Conservation (phyloP, 2,329 filamentous ascomycete species). For the Phoma sp. region DNA sequence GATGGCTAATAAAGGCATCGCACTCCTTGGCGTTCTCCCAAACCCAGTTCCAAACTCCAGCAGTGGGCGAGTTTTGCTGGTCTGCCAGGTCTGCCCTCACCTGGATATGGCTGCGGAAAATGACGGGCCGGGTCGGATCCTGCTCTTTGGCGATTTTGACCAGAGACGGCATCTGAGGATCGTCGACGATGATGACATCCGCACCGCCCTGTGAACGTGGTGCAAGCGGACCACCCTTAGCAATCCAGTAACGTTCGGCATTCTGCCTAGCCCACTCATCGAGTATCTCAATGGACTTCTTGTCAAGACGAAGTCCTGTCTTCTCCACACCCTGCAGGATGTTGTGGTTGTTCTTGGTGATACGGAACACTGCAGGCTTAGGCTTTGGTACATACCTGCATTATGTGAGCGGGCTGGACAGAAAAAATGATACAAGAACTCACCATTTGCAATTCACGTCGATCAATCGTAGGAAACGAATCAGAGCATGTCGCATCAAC, state of each 20-base stretch:
- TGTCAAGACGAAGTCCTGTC: slow-evolving; percentile 67
- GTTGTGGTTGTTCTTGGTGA: slow-evolving; percentile 89
- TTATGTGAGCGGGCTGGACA: slow-evolving; percentile 5
- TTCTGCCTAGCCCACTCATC: slow-evolving; percentile 76
- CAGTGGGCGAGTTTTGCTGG: slow-evolving; percentile 68
- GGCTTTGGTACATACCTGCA: slow-evolving; percentile 76
- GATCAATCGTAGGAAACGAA: slow-evolving; percentile 71
- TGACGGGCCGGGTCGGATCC: slow-evolving; percentile 75
- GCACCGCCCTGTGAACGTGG: slow-evolving; percentile 72
- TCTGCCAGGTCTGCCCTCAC: slow-evolving; percentile 76
- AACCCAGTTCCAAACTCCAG: slow-evolving; percentile 76
- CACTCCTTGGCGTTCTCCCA: slow-evolving; percentile 73
- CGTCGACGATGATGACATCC: slow-evolving; percentile 78
- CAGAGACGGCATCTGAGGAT: slow-evolving; percentile 82
- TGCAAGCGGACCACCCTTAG: slow-evolving; percentile 69
- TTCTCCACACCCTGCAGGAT: slow-evolving; percentile 78
- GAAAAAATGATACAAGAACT: slow-evolving; percentile 32
- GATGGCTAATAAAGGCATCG: slow-evolving; percentile 83
- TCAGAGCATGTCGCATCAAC: slow-evolving; percentile 79
- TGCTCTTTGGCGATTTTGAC: slow-evolving; percentile 75
- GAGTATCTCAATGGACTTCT: slow-evolving; percentile 67
- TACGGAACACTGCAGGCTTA: slow-evolving; percentile 77
- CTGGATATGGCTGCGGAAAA: slow-evolving; percentile 85
- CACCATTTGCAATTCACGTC: slow-evolving; percentile 77
- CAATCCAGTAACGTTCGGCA: slow-evolving; percentile 75